A percentile compares a stretch with the other conserved stretches of the same genome.
Evolutionary conservation across 805 yeast genomes (phyloP).

Genomic region (Saturnispora sanitii): DNA sequence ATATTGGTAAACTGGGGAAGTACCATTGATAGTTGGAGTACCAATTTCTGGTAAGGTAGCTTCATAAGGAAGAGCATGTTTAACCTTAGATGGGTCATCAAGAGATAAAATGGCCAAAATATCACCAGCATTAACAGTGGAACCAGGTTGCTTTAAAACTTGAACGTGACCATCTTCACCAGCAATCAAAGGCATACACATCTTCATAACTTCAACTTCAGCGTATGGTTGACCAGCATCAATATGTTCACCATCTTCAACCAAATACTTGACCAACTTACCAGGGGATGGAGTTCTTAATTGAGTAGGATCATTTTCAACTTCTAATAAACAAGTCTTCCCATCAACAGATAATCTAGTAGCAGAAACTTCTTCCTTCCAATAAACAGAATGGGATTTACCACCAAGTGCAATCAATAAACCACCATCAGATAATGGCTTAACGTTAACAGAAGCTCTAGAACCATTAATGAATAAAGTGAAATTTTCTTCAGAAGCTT

Average conservation of each 20-base stretch:
- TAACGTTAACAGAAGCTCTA: constrained; percentile 76
- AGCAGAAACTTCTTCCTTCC: constrained; percentile 96
- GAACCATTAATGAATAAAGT: constrained; percentile 91
- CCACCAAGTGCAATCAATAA: constrained; percentile 81
- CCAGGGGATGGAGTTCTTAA: constrained; percentile 99
- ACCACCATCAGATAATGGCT: constrained; percentile 92
- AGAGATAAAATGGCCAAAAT: constrained; percentile 88
- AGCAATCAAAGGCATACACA: constrained; percentile 96
- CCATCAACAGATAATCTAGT: constrained; percentile 92
- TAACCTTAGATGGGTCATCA: constrained; percentile 95
- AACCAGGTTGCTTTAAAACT: constrained; percentile 93
- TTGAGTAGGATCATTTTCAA: constrained; percentile 97
- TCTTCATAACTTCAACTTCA: constrained; percentile 98
- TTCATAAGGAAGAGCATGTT: constrained; percentile 91
- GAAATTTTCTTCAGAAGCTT: constrained; percentile 76
- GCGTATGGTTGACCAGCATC: constrained; percentile 90
- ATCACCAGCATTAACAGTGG: constrained; percentile 95
- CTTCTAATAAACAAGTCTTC: constrained; percentile 88
- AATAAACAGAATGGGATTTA: constrained; percentile 87
- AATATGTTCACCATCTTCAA: constrained; percentile 93
- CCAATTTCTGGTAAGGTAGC: constrained; percentile 90
- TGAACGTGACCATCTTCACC: constrained; percentile 91
- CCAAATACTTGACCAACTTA: constrained; percentile 85
- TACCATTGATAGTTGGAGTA: constrained; percentile 70
- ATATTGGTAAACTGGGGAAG: constrained; percentile 74